Conservation (phyloP, 202 grass and related monocot species). For the Schoenoplectus tabernaemontani region DNA sequence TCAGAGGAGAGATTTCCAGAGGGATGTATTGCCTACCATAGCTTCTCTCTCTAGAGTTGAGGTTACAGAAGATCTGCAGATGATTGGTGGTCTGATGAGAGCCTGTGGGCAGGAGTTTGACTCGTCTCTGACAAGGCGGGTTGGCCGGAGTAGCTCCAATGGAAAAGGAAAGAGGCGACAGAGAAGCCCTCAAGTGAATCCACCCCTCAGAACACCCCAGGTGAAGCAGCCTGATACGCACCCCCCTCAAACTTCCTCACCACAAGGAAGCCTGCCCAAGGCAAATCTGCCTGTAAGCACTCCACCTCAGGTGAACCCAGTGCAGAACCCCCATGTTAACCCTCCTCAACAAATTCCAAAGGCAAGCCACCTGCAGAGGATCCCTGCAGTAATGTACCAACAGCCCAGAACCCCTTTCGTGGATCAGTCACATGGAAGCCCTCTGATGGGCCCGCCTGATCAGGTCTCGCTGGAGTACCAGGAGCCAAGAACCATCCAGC, state of each 20-base stretch:
- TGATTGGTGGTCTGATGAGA: slow-evolving; percentile 60
- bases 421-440: not conserved
- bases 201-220: slow-evolving; percentile 23
- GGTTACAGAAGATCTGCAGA: slow-evolving; percentile 69
- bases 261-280: slow-evolving; percentile 32
- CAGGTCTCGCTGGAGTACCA: not conserved
- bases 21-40: slow-evolving; percentile 67
- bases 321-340: not conserved
- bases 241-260: slow-evolving; percentile 19
- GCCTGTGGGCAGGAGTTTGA: slow-evolving; percentile 52
- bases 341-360: not conserved
- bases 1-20: slow-evolving; percentile 80
- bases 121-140: slow-evolving; percentile 35
- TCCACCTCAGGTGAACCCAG: not conserved
- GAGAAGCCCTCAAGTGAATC: slow-evolving; percentile 29
- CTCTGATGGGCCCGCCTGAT: slow-evolving; percentile 1
- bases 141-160: slow-evolving; percentile 32
- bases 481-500: not conserved
- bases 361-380: not conserved
- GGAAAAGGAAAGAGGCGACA: slow-evolving; percentile 44
- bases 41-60: slow-evolving; percentile 67
- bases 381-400: not conserved
- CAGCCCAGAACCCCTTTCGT: not conserved
- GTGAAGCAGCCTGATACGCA: slow-evolving; percentile 35
- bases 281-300: slow-evolving; percentile 24